Conservation (phyloP, 108 stramenopile species). For the Skeletonema grethae region DNA sequence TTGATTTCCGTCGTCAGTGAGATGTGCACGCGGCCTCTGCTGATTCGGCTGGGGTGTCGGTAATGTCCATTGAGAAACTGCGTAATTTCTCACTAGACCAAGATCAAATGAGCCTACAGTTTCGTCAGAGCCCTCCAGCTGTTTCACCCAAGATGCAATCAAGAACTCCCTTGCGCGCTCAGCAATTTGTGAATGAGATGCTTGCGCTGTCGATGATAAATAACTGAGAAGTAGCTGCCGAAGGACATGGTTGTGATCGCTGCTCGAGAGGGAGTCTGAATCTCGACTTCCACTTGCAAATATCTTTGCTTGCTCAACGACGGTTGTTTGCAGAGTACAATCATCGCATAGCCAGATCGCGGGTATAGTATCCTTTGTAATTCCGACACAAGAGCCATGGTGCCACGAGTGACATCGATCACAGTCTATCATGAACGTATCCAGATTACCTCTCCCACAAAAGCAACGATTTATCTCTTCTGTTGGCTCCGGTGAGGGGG, state of each 20-base stretch:
- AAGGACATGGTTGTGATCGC: conserved; percentile 56
- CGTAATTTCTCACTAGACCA: conserved; percentile 38
- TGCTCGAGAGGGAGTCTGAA: conserved; percentile 11
- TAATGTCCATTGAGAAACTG: conserved; percentile 55
- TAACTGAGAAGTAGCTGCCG: conserved; percentile 72
- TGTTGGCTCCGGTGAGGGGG: conserved; percentile 23
- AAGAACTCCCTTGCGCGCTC: conserved; percentile 59
- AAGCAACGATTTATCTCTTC: conserved; percentile 69
- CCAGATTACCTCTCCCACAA: conserved; percentile 58
- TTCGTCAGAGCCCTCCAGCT: conserved; percentile 20
- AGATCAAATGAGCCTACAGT: conserved; percentile 40
- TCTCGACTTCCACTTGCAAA: conserved; percentile 31
- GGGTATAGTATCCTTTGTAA: conserved; percentile 65
- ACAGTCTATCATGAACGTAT: conserved; percentile 86
- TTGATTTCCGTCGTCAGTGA: conserved; percentile 71
- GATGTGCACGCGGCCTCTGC: conserved; percentile 8
- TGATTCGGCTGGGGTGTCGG: conserved; percentile 22
- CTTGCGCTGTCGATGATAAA: conserved; percentile 38
- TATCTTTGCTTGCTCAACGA: conserved; percentile 47
- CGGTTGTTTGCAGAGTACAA: conserved; percentile 68
- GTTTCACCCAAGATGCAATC: conserved; percentile 77
- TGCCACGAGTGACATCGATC: conserved; percentile 83
- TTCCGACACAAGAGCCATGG: conserved; percentile 76
- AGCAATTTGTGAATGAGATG: conserved; percentile 43
- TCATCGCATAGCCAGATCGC: conserved; percentile 83